These are phyloP conservation scores for Paracorniculantispora psalliotae DNA, from an alignment of 2,329 filamentous ascomycete species.

Conservation along the genomic window DNA sequence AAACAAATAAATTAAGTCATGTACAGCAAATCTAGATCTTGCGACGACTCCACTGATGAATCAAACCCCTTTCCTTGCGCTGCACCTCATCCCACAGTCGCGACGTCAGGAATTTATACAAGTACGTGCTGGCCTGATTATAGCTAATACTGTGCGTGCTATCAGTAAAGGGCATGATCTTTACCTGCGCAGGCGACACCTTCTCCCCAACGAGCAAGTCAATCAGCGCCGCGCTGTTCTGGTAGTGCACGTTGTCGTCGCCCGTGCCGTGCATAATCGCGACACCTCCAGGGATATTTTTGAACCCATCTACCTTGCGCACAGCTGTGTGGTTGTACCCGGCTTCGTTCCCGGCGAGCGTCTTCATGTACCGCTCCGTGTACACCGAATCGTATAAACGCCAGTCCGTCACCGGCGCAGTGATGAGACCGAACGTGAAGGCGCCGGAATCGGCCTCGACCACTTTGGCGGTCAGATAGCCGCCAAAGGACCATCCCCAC, in stretches of 20 bases:
- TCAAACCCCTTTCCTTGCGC: slow-evolving; percentile 31
- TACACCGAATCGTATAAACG: slow-evolving; percentile 68
- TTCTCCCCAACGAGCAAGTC: slow-evolving; percentile 56
- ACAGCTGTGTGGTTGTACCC: slow-evolving; percentile 61
- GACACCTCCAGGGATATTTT: slow-evolving; percentile 55
- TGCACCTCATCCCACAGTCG: slow-evolving; percentile 58
- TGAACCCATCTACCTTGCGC: slow-evolving; percentile 54
- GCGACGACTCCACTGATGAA: slow-evolving; percentile 30
- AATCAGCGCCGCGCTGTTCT: slow-evolving; percentile 57
- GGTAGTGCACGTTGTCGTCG: slow-evolving; percentile 69
- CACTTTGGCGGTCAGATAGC: slow-evolving; percentile 62
- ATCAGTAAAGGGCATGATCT: slow-evolving; percentile 61
- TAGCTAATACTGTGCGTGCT: slow-evolving; percentile 58
- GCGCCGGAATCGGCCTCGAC: slow-evolving; percentile 56
- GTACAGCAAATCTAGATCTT: background rate
- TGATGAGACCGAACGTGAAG: slow-evolving; percentile 59
- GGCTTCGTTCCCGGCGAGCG: slow-evolving; percentile 46
- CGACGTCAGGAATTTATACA: slow-evolving; percentile 60
- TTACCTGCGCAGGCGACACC: slow-evolving; percentile 57
- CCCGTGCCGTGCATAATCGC: slow-evolving; percentile 61
- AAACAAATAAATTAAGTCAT: no score
- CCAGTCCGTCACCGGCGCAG: slow-evolving; percentile 64
- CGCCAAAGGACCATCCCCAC: slow-evolving; percentile 66
- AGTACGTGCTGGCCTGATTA: slow-evolving; percentile 47
- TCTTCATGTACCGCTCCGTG: slow-evolving; percentile 70